Base-by-base conservation (phyloP, 331 rosid genomes). In the Acacia concinna region DNA sequence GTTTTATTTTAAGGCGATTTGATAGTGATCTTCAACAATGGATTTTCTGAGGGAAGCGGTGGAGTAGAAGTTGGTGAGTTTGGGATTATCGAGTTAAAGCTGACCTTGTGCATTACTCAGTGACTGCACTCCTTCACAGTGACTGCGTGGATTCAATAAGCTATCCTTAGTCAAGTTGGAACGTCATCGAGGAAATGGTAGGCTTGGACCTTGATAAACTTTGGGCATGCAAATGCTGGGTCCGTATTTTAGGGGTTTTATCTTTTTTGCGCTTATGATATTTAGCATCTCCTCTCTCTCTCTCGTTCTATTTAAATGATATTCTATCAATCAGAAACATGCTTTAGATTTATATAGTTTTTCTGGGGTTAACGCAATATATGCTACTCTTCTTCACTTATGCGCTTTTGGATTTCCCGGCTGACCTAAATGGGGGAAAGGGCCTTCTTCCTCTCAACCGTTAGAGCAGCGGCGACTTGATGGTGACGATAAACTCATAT, bases 141-240 rank as follows among this genome's bases (percentile, higher is more conserved):
- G 9, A 32, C 41, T 35, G 67, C 17, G 3, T 10, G 60, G 60
- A 70, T 40, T 78, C 70, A 28, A n/a, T 38, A 23, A 25, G 46
- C 59, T 21, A 31, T 25, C 32, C 8, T 63, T 20, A 25, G 31
- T 76, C 21, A 27, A 56, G 43, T 68, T 54, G 63, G 79, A 64
- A 79, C 71, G 69, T 76, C 78, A 68, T 66, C 71, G 63, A 18
- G 43, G 65, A 81, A 83, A 89, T 87, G 93, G 93, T 87, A 86
- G 49, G 78, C 59, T 72, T 46, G 25, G 63, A 64, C 84, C 75
- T 76, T 73, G 49, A 66, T 49, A 75, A 62, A 62, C 71, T 57
- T 31, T 79, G 78, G 51, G 78, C 81, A 72, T 86, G 86, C 74
- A 72, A 81, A 68, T 80, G 76, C 71, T 35, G 20, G 13, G 57